phyloP scores from a whole-genome alignment of 2,329 filamentous ascomycete genomes.

The Aspergillus uvarum region DNA sequence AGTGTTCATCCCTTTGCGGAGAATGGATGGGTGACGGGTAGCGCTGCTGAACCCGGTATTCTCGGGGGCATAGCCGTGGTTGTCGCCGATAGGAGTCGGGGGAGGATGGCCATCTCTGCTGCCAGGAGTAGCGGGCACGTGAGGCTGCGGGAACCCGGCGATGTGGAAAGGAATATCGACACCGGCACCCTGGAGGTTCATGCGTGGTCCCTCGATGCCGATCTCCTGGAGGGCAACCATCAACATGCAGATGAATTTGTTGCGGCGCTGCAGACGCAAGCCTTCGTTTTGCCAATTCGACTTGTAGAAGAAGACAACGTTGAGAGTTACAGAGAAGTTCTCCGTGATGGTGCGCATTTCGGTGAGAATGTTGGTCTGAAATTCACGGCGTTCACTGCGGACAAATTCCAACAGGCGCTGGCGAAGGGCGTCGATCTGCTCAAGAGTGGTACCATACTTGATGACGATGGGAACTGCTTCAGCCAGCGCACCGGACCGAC shows the following conservation, averaged over 20 bases:
- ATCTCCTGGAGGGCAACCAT: slow-evolving; percentile 82
- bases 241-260: slow-evolving; percentile 90
- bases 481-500: slow-evolving; percentile 81
- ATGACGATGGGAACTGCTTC: slow-evolving; percentile 82
- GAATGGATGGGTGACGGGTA: slow-evolving; percentile 51
- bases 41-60: slow-evolving; percentile 32
- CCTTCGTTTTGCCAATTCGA: slow-evolving; percentile 95
- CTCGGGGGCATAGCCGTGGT: slow-evolving; percentile 24
- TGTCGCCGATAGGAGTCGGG: slow-evolving; percentile 32
- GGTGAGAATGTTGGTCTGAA: slow-evolving; percentile 79
- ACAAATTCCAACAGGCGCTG: slow-evolving; percentile 81
- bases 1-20: slow-evolving; percentile 51
- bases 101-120: slow-evolving; percentile 46
- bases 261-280: slow-evolving; percentile 82
- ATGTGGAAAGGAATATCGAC: slow-evolving; percentile 67
- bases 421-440: slow-evolving; percentile 80
- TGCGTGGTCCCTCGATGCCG: slow-evolving; percentile 79
- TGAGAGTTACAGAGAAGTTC: slow-evolving; percentile 81
- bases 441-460: slow-evolving; percentile 81
- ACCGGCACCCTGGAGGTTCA: slow-evolving; percentile 68
- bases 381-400: slow-evolving; percentile 81
- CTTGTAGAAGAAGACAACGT: slow-evolving; percentile 97
- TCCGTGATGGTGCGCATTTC: slow-evolving; percentile 78
- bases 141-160: slow-evolving; percentile 49
- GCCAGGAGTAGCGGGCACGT: slow-evolving; percentile 43